These are phyloP conservation scores for Lactarius psammicola DNA, from an alignment of 768 basidiomycete species.

Conservation along the genomic window DNA sequence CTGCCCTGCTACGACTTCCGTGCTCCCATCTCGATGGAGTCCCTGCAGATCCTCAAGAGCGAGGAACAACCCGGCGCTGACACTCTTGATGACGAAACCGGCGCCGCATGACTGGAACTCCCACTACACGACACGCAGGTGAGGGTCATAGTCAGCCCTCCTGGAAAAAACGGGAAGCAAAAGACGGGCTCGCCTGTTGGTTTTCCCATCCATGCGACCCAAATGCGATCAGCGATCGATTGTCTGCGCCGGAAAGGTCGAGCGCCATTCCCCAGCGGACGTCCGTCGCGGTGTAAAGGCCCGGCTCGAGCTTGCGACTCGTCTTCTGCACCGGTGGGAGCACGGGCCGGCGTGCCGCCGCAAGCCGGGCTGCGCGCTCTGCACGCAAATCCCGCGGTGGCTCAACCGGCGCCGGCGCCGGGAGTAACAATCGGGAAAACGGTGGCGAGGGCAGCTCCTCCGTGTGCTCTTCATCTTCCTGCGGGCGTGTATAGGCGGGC, in stretches of 20 bases:
- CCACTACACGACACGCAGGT: constrained; percentile 10
- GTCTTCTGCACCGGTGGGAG: neutral
- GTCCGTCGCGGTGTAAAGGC: constrained; percentile 27
- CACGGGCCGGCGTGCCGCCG: constrained; percentile 16
- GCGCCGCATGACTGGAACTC: constrained; percentile 21
- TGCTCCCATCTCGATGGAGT: neutral
- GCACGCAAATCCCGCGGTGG: constrained; percentile 16
- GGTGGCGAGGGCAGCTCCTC: constrained; percentile 21
- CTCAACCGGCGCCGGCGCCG: constrained; percentile 5
- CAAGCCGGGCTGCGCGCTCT: constrained; percentile 15
- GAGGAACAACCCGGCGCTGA: constrained; percentile 11
- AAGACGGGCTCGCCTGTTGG: constrained; percentile 22
- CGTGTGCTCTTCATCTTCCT: constrained; percentile 17
- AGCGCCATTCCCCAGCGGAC: constrained; percentile 28
- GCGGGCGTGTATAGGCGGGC: constrained; percentile 6
- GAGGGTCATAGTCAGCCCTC: neutral
- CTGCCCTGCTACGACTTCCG: constrained; percentile 20
- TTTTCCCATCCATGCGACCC: constrained; percentile 29
- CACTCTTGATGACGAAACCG: constrained; percentile 23
- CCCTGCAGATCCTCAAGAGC: constrained; percentile 17
- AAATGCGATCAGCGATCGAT: constrained; percentile 25
- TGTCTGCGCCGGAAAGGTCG: constrained; percentile 27
- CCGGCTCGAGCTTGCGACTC: constrained; percentile 21
- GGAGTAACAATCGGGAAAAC: constrained; percentile 22
- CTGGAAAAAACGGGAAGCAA: neutral